Conservation (phyloP, 805 yeast genomes). For the Wickerhamiella slavikovae region DNA sequence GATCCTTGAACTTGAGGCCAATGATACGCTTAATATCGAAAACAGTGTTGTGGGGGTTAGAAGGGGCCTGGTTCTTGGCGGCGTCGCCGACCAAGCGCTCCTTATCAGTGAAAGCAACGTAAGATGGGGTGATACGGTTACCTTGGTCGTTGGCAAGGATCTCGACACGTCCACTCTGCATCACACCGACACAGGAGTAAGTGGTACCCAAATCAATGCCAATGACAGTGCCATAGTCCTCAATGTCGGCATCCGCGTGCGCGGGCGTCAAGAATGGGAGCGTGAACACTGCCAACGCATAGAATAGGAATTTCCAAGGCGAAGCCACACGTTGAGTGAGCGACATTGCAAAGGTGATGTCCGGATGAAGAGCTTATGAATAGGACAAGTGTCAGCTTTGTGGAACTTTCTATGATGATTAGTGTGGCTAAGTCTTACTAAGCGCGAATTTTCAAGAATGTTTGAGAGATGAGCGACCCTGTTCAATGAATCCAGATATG, state of each 20-base stretch:
- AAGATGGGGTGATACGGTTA: slow-evolving; percentile 90
- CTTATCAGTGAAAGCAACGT: slow-evolving; percentile 78
- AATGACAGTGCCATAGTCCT: slow-evolving; percentile 33
- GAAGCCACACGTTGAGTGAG: no score
- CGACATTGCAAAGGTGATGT: no score
- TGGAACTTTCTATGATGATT: no score
- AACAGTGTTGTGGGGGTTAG: slow-evolving; percentile 68
- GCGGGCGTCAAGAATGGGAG: slow-evolving; percentile 17
- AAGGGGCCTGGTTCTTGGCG: slow-evolving; percentile 87
- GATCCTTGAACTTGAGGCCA: slow-evolving; percentile 62
- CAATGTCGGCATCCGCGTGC: slow-evolving; percentile 17
- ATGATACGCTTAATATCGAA: slow-evolving; percentile 85
- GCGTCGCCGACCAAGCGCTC: slow-evolving; percentile 93
- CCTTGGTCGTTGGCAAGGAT: slow-evolving; percentile 93
- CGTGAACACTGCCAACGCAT: slow-evolving; percentile 17
- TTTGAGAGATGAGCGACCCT: no score
- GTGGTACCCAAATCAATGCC: slow-evolving; percentile 98
- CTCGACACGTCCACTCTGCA: slow-evolving; percentile 72
- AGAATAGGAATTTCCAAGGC: slow-evolving; percentile 17
- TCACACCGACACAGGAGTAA: slow-evolving; percentile 87
- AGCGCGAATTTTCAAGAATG: no score
- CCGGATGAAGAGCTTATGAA: no score
- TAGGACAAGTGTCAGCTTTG: no score
- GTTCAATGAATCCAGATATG: no score
- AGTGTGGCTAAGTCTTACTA: no score